Conservation (phyloP, 805 yeast genomes). For the Teunomyces tritomae region DNA sequence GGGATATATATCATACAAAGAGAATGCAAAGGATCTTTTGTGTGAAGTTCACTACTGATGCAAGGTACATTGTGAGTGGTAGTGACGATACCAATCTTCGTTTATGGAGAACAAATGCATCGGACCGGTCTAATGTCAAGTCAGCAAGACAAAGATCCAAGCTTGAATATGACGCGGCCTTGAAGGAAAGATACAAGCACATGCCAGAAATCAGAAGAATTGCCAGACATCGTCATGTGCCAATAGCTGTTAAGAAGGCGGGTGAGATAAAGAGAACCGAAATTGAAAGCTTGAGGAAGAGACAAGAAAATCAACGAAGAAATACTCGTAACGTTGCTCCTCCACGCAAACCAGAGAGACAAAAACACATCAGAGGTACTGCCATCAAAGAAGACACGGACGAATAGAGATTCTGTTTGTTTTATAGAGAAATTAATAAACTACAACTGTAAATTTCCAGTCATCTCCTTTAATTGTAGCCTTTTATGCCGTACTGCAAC, state of each 20-base stretch:
- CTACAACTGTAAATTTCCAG: not conserved
- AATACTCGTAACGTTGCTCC: conserved; percentile 65
- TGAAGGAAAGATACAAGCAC: conserved; percentile 87
- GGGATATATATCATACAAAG: conserved; percentile 94
- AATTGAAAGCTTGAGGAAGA: conserved; percentile 66
- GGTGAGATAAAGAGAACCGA: conserved; percentile 80
- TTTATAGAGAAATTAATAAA: too few relatives aligned
- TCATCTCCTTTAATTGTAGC: not conserved
- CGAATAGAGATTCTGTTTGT: not conserved
- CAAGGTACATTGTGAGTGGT: conserved; percentile 82
- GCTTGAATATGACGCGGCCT: conserved; percentile 85
- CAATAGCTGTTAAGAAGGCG: conserved; percentile 83
- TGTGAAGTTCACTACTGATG: conserved; percentile 83
- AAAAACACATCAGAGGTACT: conserved; percentile 81
- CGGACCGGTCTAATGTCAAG: conserved; percentile 79
- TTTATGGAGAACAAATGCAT: conserved; percentile 86
- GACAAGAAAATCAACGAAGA: conserved; percentile 79
- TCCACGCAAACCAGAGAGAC: conserved; percentile 68
- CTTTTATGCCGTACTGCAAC: not conserved
- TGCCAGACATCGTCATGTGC: conserved; percentile 88
- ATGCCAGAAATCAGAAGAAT: conserved; percentile 97
- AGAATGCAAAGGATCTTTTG: conserved; percentile 95
- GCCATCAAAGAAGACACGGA: conserved; percentile 52
- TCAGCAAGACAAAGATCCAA: conserved; percentile 76
- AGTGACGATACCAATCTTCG: conserved; percentile 96